These are phyloP conservation scores for Pulveroboletus ravenelii DNA, from an alignment of 768 basidiomycete genomes.

Conservation along the genomic window DNA sequence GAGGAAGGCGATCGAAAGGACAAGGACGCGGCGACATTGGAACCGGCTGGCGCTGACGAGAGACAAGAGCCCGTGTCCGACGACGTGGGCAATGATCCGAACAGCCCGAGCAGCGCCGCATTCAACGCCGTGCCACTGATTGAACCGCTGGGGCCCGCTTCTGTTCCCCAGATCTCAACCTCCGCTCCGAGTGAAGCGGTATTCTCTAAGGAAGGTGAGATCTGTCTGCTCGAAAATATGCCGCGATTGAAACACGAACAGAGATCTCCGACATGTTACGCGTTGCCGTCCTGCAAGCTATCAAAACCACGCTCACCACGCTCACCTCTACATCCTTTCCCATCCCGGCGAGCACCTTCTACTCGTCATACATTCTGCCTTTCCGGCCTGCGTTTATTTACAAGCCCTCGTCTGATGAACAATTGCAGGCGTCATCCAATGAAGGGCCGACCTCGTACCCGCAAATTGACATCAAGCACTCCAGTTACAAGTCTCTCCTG, in stretches of 20 bases:
- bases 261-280: slow-evolving; percentile 44
- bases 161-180: neutral
- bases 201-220: slow-evolving; percentile 29
- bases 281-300: slow-evolving; percentile 60
- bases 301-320: slow-evolving; percentile 44
- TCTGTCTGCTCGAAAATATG: neutral
- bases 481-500: slow-evolving; percentile 74
- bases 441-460: slow-evolving; percentile 32
- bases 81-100: slow-evolving; percentile 5
- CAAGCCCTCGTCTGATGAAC: slow-evolving; percentile 10
- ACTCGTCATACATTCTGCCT: slow-evolving; percentile 73
- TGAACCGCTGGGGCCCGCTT: slow-evolving; percentile 4
- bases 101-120: slow-evolving; percentile 24
- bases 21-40: slow-evolving; percentile 11
- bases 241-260: slow-evolving; percentile 4
- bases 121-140: slow-evolving; percentile 5
- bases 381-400: slow-evolving; percentile 61
- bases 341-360: slow-evolving; percentile 70
- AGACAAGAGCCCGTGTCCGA: slow-evolving; percentile 9
- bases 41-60: slow-evolving; percentile 1
- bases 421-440: slow-evolving; percentile 5
- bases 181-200: slow-evolving; percentile 10
- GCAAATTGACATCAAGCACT: slow-evolving; percentile 70
- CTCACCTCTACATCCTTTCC: slow-evolving; percentile 60
- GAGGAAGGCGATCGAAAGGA: slow-evolving; percentile 8